Evolutionary conservation across 1,139 yeast genomes (phyloP), one percentile per base, ranked within the genome.

Genomic region (Diutina ranongensis): DNA sequence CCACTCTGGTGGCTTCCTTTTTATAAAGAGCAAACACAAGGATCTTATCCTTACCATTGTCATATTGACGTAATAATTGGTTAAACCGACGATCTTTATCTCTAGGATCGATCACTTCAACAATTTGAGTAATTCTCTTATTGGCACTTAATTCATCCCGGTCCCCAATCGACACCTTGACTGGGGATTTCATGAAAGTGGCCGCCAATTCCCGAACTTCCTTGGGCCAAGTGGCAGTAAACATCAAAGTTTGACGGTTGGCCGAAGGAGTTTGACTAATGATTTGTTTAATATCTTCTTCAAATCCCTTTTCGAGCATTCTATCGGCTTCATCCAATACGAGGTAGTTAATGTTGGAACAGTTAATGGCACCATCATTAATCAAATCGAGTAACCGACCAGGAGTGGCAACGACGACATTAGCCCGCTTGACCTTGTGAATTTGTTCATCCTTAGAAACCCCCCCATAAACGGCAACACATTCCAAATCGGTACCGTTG

Each of bases 241-340:
- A 84, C 94, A 83, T 84, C 52, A 85, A 76, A 0, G 97, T 87
- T 62, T 85, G 94, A 61, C 95, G 79, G 20, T 64, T 58, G 12
- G 61, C 52, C 40, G 64, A 55, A 18, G 64, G 67, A 20, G 84
- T 74, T 44, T 71, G 64, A 13, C 77, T 69, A 58, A 92, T 80
- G 53, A 94, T 87, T 52, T 73, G 71, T 64, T 85, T 87, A 60
- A 92, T 92, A 64, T 89, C 98, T 61, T 89, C 95, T 66, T 92
- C 98, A 58, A 92, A 92, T 32, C 99, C 99, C 55, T 68, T 71
- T 64, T 92, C 98, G 52, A 92, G 76, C 98, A 92, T 94, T 67
- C 99, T 78, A 62, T 92, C 99, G 35, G 98, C 99, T 67, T 92
- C 99, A 63, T 92, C 99, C 46, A 92, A 72, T 21, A 92, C 94